Base-by-base conservation (phyloP, 2,329 filamentous ascomycete species). In the Fusarium humuli region DNA sequence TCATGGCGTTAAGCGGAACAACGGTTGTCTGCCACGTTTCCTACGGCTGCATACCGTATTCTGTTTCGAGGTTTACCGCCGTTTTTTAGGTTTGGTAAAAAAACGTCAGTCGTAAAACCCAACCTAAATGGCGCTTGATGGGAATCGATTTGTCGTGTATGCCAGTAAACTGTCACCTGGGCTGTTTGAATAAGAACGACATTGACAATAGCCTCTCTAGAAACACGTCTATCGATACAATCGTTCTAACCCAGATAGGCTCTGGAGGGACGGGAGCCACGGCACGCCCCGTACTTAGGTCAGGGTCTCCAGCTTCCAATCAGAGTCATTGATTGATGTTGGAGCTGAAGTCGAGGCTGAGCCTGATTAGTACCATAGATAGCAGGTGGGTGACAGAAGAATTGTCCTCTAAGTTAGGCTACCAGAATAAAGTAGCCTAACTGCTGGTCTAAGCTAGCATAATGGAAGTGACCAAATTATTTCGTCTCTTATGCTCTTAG, bases 201-300 rank as follows among this genome's bases (percentile, higher is more conserved):
- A 30, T 29, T 44, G 18, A 25, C 11, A 22, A 42, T 45, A n/a
- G 40, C 45, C 52, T 62, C 32, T 18, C 52, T 50, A 53, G 10
- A 14, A 52, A 25, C 62, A 64, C 47, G 42, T 45, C 34, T 32
- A 59, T 57, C 34, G 34, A 59, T 60, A 50, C 57, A 48, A 16
- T 41, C 11, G 49, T 47, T 32, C 69, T 68, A 68, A 65, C 52
- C 60, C 57, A 44, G 42, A 70, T 49, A 12, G 34, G 57, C 57
- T 29, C 63, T 69, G 62, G 67, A 70, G 59, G 61, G 68, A 49
- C 72, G 72, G 72, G 72, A 75, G 55, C 69, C 69, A 73, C 71
- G 72, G 72, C 63, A 71, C 72, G 72, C 72, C 61, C 63, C 66
- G 61, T 58, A 53, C 34, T 42, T 13, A 25, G 34, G 52, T 18